Base-by-base conservation (phyloP, 2,329 filamentous ascomycete genomes). In the Zalaria sp. region DNA sequence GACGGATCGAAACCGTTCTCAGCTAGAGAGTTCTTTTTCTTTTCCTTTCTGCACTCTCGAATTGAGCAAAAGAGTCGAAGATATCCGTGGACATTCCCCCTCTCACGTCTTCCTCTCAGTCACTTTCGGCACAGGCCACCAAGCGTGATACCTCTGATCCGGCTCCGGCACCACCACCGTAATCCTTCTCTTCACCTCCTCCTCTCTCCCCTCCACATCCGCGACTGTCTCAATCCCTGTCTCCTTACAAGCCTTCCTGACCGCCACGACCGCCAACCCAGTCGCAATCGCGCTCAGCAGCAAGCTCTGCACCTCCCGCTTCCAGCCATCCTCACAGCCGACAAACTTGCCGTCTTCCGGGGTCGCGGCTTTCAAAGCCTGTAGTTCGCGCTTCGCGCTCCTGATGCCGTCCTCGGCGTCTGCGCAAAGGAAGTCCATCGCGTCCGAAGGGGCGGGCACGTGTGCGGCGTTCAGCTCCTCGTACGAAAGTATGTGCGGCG, bases 401-500 rank as follows among this genome's bases (percentile, higher is more conserved):
- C 52, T 54, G 5, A 67, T 32, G 26, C 47, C 47, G 1, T 37
- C 44, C 1, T 62, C 57, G 0, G 62, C 42, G 9, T 41, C 38
- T 5, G 25, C 10, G 26, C 42, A 41, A 10, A 53, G 45, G 2
- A 35, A 37, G 7, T 42, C 4, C 27, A 45, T 38, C 25, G 37
- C 36, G 2, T 39, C 42, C 8, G 26, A 44, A 1, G 4, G 29
- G 7, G n/a, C 32, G 27, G 37, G 18, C 8, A 10, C 47, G 45
- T 28, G 9, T 38, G 57, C 41, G 26, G 46, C 47, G 31, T 64
- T 59, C 46, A 83, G 85, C 9, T 78, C 73, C 5, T 76, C 73
- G 47, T 75, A 81, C 0, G 73, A 63, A 0, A 83, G 77, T 8
- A 84, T 67, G 45, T 77, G 72, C 0, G 85, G 83, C 2, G 84